Base-by-base conservation (phyloP, 1,284 basidiomycete species). In the Phellinidium pouzarii region DNA sequence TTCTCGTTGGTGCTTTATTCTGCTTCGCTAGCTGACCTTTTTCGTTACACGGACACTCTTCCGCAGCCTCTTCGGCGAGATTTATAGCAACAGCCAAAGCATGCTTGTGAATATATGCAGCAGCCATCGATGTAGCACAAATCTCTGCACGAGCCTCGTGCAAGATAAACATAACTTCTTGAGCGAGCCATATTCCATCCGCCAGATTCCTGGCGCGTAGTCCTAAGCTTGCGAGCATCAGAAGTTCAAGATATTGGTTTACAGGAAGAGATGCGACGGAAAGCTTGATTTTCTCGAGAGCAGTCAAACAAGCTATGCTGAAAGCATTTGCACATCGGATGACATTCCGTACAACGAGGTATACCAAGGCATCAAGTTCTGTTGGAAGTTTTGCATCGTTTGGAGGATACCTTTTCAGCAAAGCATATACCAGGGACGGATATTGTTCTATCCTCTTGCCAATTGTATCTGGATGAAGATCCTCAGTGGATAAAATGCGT, bases 41-140 rank as follows among this genome's bases (percentile, higher is more conserved):
- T 14, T 81, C 79, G 54, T 81, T 74, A 55, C 81, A 83, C 3
- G 81, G 80, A 61, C 80, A 84, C 59, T 76, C 72, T 54, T 82
- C 79, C 1, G 74, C 73, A 5, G 81, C 82, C 59, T 84, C 82
- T 59, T 84, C 80, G 2, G 77, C 79, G 6, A 78, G 71, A 55
- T 84, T 80, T 49, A 81, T 79, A 0, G 71, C 73, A 29, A 84
- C 69, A 3, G 72, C 74, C 1, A 82, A 68, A 0, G 75, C 73
- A 40, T 80, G 73, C 47, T 76, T 77, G 57, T 78, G 75, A 2
- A 71, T 74, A 59, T 83, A 79, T 22, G 63, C 61, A 23, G 64
- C 58, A 0, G 68, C 60, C 0, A 62, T 59, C 6, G 70, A 64
- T 2, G 43, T 44, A 22, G 57, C 52, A 50, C 52, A 54, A 9